phyloP scores from a whole-genome alignment of 1,139 yeast genomes.

The Hansenula lynferdii region DNA sequence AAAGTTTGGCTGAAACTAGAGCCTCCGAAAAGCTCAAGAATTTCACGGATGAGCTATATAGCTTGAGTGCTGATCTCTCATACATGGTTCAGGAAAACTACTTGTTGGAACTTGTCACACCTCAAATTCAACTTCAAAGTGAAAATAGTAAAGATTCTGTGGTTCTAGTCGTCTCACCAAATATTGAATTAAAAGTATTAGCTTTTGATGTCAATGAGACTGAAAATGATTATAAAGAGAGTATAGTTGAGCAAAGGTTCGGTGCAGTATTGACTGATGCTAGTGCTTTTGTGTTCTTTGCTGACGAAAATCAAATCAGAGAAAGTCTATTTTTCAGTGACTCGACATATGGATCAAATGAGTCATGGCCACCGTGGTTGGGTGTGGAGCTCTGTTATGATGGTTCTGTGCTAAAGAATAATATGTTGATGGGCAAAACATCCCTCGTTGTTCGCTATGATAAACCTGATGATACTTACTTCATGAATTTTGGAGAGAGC shows the following conservation, averaged over 20 bases:
- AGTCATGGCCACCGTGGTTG: constrained; percentile 83
- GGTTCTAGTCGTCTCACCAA: constrained; percentile 66
- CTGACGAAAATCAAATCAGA: constrained; percentile 38
- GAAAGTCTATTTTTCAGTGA: constrained; percentile 39
- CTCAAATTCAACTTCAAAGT: constrained; percentile 80
- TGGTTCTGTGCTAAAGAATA: constrained; percentile 49
- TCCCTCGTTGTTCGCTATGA: constrained; percentile 59
- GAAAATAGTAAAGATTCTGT: constrained; percentile 60
- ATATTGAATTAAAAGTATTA: constrained; percentile 63
- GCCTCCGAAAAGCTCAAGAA: constrained; percentile 29
- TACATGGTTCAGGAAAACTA: constrained; percentile 58
- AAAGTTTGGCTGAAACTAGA: constrained; percentile 3
- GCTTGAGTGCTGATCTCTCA: constrained; percentile 29
- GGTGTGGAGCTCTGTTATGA: constrained; percentile 75
- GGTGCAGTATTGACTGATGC: constrained; percentile 69
- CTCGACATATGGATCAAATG: constrained; percentile 35
- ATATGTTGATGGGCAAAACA: constrained; percentile 59
- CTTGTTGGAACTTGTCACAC: constrained; percentile 68
- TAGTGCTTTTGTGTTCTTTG: constrained; percentile 62
- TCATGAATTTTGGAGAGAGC: constrained; percentile 28
- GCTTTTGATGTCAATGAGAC: constrained; percentile 43
- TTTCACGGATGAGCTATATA: constrained; percentile 50
- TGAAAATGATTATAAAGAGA: constrained; percentile 43
- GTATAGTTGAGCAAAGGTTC: constrained; percentile 62
- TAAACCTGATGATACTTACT: constrained; percentile 26